Percentiles rank a stretch among this genome's conserved stretches.
Conservation (phyloP, 768 basidiomycete genomes). For the Phanerochaete sordida region DNA sequence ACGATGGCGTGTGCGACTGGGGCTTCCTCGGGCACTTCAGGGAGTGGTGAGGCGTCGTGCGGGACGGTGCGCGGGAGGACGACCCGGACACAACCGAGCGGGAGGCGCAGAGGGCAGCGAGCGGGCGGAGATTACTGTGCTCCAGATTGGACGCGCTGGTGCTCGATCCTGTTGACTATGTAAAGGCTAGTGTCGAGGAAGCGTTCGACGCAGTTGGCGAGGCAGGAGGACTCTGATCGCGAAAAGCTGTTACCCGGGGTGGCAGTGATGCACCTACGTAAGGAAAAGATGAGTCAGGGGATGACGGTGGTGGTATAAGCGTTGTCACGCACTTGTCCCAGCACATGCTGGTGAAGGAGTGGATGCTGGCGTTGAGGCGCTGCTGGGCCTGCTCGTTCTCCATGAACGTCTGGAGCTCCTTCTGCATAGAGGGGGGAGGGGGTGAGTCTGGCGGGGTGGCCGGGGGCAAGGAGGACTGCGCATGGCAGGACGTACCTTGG, state of each 20-base stretch:
- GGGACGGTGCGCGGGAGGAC: not conserved
- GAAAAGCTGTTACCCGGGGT: slow-evolving; percentile 78
- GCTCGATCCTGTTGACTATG: slow-evolving; percentile 65
- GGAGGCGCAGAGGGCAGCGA: not conserved
- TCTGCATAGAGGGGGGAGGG: slow-evolving; percentile 45
- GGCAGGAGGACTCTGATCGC: slow-evolving; percentile 73
- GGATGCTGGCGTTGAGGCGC: slow-evolving; percentile 63
- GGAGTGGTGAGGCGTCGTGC: not conserved
- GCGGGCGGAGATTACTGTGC: not conserved
- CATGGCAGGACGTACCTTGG: slow-evolving; percentile 64
- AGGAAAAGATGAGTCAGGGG: not conserved
- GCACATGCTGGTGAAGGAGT: slow-evolving; percentile 77
- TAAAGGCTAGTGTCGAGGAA: slow-evolving; percentile 86
- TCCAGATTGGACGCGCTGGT: slow-evolving; percentile 4
- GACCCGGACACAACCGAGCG: not conserved
- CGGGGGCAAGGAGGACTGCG: too few species aligned
- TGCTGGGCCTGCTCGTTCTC: slow-evolving; percentile 83
- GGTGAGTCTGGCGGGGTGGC: too few species aligned
- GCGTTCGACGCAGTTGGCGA: slow-evolving; percentile 87
- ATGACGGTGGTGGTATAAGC: not conserved
- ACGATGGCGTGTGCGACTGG: not conserved
- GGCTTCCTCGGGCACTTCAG: not conserved
- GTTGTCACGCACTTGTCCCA: slow-evolving; percentile 81
- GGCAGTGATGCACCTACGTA: slow-evolving; percentile 71
- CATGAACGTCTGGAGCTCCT: slow-evolving; percentile 77